phyloP scores from a whole-genome alignment of 2,329 filamentous ascomycete genomes.

The Aureobasidium musti region DNA sequence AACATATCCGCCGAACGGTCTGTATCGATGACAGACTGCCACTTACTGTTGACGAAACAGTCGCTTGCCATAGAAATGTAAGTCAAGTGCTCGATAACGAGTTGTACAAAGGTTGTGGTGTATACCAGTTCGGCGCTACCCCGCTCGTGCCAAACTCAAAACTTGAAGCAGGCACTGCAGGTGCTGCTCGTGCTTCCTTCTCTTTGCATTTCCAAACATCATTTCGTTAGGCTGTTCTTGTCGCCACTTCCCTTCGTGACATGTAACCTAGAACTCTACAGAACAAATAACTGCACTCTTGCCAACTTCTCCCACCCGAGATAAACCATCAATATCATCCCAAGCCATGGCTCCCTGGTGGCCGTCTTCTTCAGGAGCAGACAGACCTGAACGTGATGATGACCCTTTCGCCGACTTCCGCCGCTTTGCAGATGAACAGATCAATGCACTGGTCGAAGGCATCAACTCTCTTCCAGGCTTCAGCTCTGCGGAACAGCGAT shows the following conservation, averaged over 20 bases:
- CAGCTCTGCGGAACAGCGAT: constrained; percentile 30
- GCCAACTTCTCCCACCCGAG: background rate
- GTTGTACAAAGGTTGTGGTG: background rate
- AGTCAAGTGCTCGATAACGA: background rate
- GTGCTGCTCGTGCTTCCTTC: constrained; percentile 19
- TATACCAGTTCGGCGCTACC: constrained; percentile 15
- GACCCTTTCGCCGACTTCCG: constrained; percentile 64
- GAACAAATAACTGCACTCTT: background rate
- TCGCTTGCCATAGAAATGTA: background rate
- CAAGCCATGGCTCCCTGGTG: constrained; percentile 27
- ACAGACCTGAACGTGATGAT: constrained; percentile 35
- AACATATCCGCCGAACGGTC: background rate
- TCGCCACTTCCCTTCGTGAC: background rate
- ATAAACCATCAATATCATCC: background rate
- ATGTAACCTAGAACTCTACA: constrained; percentile 8
- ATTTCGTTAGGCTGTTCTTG: constrained; percentile 13
- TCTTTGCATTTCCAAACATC: background rate
- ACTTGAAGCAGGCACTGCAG: constrained; percentile 12
- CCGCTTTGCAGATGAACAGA: constrained; percentile 60
- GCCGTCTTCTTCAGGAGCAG: background rate
- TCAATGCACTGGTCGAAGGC: constrained; percentile 50
- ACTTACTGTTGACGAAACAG: background rate
- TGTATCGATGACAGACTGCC: background rate
- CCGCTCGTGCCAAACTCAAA: constrained; percentile 24
- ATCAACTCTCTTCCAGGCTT: constrained; percentile 55